Conservation (phyloP, 352 stramenopile species). For the Globisporangium nunn region DNA sequence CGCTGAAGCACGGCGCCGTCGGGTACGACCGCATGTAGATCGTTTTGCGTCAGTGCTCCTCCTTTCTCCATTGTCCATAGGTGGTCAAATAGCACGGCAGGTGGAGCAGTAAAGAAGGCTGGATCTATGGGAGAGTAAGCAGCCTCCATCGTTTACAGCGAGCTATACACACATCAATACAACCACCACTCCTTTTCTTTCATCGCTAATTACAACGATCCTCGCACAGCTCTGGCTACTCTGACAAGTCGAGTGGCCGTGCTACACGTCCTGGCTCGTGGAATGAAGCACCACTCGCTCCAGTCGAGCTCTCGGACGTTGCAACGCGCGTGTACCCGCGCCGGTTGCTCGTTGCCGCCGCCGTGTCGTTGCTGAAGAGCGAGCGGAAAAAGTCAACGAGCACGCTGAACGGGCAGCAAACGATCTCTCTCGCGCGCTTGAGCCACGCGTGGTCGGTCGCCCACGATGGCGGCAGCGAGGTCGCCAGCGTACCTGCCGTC, state of each 20-base stretch:
- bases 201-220: background rate
- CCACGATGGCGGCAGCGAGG: constrained; percentile 17
- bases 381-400: constrained; percentile 67
- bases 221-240: constrained; percentile 6
- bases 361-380: constrained; percentile 36
- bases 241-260: constrained; percentile 30
- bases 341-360: constrained; percentile 18
- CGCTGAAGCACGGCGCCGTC: constrained; percentile 50
- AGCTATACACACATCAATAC: background rate
- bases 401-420: constrained; percentile 64
- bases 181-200: background rate
- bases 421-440: constrained; percentile 29
- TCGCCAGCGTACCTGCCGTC: constrained; percentile 1
- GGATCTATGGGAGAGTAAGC: background rate
- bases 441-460: constrained; percentile 27
- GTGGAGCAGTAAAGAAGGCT: no score
- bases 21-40: constrained; percentile 75
- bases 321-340: constrained; percentile 41
- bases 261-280: constrained; percentile 48
- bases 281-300: constrained; percentile 24
- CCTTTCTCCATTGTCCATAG: background rate
- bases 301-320: constrained; percentile 9
- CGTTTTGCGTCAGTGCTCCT: background rate
- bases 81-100: background rate
- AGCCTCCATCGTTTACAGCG: background rate